Evolutionary conservation across 805 yeast species (phyloP).

Genomic region (Starmerella lactis-condensi): DNA sequence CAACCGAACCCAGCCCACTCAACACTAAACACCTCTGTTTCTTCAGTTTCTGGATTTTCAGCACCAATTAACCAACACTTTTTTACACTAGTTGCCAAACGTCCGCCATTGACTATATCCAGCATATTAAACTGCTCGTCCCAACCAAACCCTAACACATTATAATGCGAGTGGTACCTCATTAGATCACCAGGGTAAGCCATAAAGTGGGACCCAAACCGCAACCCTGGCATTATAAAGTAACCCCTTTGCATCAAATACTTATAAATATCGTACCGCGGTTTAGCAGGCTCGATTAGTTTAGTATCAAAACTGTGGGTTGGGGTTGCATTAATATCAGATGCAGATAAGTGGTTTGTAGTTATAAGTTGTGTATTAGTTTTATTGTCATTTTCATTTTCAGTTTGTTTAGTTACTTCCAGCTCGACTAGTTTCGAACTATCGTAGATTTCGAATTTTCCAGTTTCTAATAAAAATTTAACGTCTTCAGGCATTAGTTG

Average conservation of each 20-base stretch:
- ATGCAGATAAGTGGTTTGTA: too few species aligned
- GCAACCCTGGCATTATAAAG: slow-evolving; percentile 60
- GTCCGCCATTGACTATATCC: slow-evolving; percentile 62
- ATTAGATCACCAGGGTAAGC: slow-evolving; percentile 93
- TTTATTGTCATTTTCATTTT: not conserved
- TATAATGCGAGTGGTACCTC: slow-evolving; percentile 71
- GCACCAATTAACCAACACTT: slow-evolving; percentile 50
- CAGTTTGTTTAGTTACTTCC: not conserved
- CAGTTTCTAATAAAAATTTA: slow-evolving; percentile 36
- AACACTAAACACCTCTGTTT: slow-evolving; percentile 37
- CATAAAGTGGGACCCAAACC: slow-evolving; percentile 78
- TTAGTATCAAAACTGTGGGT: too few species aligned
- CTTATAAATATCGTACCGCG: slow-evolving; percentile 25
- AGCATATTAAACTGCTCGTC: slow-evolving; percentile 37
- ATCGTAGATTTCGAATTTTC: slow-evolving; percentile 30
- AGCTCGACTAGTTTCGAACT: slow-evolving; percentile 16
- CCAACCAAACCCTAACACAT: slow-evolving; percentile 36
- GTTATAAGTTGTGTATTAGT: not conserved
- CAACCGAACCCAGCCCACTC: slow-evolving; percentile 97
- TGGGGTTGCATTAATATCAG: too few species aligned
- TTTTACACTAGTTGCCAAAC: slow-evolving; percentile 83
- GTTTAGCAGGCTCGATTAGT: slow-evolving; percentile 3
- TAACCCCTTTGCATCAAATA: slow-evolving; percentile 30
- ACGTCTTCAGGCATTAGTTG: slow-evolving; percentile 58
- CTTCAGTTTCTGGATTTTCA: slow-evolving; percentile 16